Percentiles rank a stretch among this genome's conserved stretches.
phyloP scores from a whole-genome alignment of 2,329 filamentous ascomycete species.

The Clonostachys rhizophaga region DNA sequence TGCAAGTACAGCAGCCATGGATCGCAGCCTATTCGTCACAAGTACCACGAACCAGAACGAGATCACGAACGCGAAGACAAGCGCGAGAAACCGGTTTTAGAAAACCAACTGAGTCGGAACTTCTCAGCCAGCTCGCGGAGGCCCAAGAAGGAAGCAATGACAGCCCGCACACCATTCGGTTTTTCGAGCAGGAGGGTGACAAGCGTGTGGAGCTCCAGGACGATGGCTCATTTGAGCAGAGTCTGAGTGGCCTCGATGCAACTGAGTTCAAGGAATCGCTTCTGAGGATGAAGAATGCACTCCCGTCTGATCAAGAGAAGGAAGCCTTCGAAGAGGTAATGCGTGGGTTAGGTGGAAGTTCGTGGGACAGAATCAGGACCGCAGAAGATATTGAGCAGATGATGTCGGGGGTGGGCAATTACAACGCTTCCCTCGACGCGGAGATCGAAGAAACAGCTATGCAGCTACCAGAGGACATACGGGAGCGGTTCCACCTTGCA shows the following conservation, averaged over 20 bases:
- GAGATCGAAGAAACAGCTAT: conserved; percentile 22
- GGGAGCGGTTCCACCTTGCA: conserved; percentile 20
- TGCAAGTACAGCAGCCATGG: conserved; percentile 13
- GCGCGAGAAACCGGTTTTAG: conserved; percentile 8
- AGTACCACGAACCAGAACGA: conserved; percentile 11
- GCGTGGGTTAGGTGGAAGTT: conserved; percentile 18
- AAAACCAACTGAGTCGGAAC: neutral
- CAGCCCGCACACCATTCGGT: conserved; percentile 27
- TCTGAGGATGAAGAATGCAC: conserved; percentile 27
- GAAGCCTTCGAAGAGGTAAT: conserved; percentile 27
- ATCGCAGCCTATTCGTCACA: conserved; percentile 24
- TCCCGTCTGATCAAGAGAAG: conserved; percentile 25
- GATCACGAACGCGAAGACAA: conserved; percentile 4
- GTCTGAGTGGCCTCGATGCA: conserved; percentile 26
- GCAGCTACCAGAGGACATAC: conserved; percentile 21
- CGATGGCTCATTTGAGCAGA: conserved; percentile 32
- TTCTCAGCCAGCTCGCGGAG: neutral
- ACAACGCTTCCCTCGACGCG: conserved; percentile 24
- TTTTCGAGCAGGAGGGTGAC: conserved; percentile 39
- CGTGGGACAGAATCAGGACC: conserved; percentile 20
- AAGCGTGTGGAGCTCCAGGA: conserved; percentile 26
- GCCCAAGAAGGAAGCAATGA: neutral
- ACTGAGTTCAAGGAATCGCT: conserved; percentile 28
- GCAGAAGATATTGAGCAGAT: conserved; percentile 26
- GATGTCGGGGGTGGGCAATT: conserved; percentile 22